Percentiles rank a stretch among this genome's conserved stretches.
phyloP scores from a whole-genome alignment of 495 filamentous ascomycete species.

The Trichoderma erinaceum region DNA sequence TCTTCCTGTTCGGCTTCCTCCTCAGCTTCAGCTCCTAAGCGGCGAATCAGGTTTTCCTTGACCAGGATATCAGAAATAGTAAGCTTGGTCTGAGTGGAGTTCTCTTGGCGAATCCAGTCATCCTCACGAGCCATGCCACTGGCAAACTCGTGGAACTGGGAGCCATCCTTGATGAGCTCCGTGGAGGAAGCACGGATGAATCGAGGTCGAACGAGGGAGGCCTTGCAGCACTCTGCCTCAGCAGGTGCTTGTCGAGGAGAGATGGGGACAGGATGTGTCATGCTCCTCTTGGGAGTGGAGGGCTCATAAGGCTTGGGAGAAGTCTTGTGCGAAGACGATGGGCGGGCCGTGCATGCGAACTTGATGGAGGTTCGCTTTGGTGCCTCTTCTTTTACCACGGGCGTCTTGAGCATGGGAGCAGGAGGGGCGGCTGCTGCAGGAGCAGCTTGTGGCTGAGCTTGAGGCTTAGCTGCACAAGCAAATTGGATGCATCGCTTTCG shows the following conservation, averaged over 20 bases:
- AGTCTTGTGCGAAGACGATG: not conserved
- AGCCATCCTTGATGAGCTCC: constrained; percentile 59
- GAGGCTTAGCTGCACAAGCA: constrained; percentile 60
- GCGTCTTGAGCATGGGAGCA: constrained; percentile 24
- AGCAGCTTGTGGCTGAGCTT: constrained; percentile 23
- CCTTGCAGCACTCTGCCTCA: not conserved
- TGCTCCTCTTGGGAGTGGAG: constrained; percentile 35
- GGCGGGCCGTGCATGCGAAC: constrained; percentile 40
- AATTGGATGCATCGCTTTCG: constrained; percentile 85
- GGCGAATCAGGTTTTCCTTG: constrained; percentile 84
- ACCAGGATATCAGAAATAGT: constrained; percentile 84
- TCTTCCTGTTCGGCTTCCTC: constrained; percentile 74
- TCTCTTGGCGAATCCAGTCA: constrained; percentile 71
- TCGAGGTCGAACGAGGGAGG: constrained; percentile 22
- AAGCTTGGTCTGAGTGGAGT: constrained; percentile 49
- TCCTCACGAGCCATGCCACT: constrained; percentile 73
- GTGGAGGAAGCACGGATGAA: constrained; percentile 44
- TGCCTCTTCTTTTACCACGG: constrained; percentile 23
- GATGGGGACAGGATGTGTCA: constrained; percentile 31
- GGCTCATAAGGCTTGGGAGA: constrained; percentile 30
- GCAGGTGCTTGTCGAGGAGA: constrained; percentile 35
- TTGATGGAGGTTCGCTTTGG: constrained; percentile 43
- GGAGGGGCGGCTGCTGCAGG: not conserved
- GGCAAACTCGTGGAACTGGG: constrained; percentile 90
- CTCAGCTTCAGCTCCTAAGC: constrained; percentile 83